Evolutionary conservation across 2,329 filamentous ascomycete genomes (phyloP).

Genomic region (Trichoderma koningii): DNA sequence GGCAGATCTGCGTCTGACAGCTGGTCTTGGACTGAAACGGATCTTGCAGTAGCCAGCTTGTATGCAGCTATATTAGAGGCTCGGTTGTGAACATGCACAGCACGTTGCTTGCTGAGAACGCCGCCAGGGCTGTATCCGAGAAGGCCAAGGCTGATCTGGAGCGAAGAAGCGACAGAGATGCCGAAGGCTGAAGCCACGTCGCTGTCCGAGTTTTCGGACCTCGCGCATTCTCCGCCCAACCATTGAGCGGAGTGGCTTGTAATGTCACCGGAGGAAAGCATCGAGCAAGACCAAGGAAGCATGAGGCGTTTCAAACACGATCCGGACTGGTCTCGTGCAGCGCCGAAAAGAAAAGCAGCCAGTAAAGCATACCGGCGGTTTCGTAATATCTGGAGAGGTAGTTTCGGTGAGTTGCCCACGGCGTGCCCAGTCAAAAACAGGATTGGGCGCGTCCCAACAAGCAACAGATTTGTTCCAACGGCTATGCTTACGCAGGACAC

Average conservation of each 20-base stretch:
- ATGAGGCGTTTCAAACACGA: conserved; percentile 11
- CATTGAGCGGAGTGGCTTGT: neutral
- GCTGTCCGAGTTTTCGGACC: too few species aligned
- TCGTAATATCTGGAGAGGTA: neutral
- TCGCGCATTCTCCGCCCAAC: neutral
- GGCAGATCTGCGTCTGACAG: conserved; percentile 9
- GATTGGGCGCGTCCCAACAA: conserved; percentile 17
- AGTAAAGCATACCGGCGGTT: neutral
- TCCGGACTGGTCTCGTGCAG: neutral
- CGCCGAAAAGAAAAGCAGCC: neutral
- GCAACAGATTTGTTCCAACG: neutral
- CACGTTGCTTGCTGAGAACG: neutral
- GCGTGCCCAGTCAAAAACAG: conserved; percentile 10
- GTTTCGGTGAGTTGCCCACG: conserved; percentile 12
- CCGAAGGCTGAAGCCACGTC: neutral
- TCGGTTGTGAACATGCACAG: neutral
- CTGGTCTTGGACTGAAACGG: neutral
- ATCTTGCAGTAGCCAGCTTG: neutral
- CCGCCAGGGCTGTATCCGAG: neutral
- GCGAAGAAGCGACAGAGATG: neutral
- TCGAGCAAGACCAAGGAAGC: neutral
- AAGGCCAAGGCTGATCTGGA: neutral
- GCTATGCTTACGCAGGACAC: neutral
- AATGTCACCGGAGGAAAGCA: neutral
- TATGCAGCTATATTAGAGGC: neutral